Base-by-base conservation (phyloP, 1,284 basidiomycete genomes). In the Flammula alnicola region DNA sequence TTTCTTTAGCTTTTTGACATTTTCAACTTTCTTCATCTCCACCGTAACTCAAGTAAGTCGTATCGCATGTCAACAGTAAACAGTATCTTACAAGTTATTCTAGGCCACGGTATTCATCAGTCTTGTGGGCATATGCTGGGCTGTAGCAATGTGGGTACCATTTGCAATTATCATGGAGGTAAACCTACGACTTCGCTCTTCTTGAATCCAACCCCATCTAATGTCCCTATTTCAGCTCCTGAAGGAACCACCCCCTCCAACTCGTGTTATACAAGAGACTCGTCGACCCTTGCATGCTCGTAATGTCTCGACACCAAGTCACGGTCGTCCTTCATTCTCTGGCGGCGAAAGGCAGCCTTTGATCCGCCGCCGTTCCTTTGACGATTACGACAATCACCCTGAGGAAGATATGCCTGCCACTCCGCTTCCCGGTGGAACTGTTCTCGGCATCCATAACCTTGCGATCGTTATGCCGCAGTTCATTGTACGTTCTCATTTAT, bases 101-200 rank as follows among this genome's bases (percentile, higher is more conserved):
- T 56, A 88, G 78, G 95, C 94, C 7, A 91, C 89, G 9, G 66
- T 85, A 19, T 83, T 91, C 60, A 91, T 98, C 45, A 85, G 86
- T 44, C 67, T 95, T 31, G 84, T 95, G 11, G 95, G 95, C 32
- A 88, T 97, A 31, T 93, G 88, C 65, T 98, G 95, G 95, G 92
- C 93, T 1, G 90, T 97, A 17, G 92, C 93, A 11, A 93, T 92
- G 72, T 97, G 94, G 94, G 91, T 91, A 46, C 86, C 88, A 3
- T 91, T 90, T 55, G 87, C 91, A 11, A 93, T 95, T 63, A 92
- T 95, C 67, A 95, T 95, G 93, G 93, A 94, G 82, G 91, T 83
- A 55, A 50, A 78, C 62, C 14, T 8, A 3, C 16, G 39, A 19
- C 54, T 33, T 32, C 27, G 35, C 25, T 36, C 25, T 47, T 20